Conservation (phyloP, 257 asterid genomes). For the Capsicum rhomboideum region DNA sequence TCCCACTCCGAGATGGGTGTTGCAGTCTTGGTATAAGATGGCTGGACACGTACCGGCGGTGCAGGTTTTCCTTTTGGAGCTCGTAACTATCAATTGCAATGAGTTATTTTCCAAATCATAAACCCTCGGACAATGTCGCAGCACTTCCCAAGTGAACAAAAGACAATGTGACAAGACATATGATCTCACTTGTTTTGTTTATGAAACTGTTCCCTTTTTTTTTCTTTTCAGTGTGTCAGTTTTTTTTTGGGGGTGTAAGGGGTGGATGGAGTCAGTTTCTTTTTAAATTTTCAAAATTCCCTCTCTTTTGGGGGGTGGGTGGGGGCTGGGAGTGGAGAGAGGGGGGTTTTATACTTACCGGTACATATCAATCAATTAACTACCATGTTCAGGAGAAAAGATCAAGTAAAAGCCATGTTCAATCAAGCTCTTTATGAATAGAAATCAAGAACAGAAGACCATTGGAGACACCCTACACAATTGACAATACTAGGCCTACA, state of each 20-base stretch:
- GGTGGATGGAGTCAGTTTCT: not conserved
- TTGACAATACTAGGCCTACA: too few species aligned
- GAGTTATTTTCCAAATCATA: not conserved
- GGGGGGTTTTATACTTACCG: not conserved
- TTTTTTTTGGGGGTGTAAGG: not conserved
- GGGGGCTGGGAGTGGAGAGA: not conserved
- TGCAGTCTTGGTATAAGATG: constrained; percentile 35
- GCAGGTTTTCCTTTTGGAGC: constrained; percentile 50
- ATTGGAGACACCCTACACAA: too few species aligned
- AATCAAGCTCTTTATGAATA: not conserved
- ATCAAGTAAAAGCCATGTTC: not conserved
- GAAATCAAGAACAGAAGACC: not conserved
- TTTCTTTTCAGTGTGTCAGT: not conserved
- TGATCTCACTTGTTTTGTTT: not conserved
- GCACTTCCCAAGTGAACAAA: not conserved
- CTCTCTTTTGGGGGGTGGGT: not conserved
- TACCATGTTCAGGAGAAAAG: not conserved
- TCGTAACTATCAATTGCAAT: not conserved
- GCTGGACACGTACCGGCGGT: constrained; percentile 32
- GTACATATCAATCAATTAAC: not conserved
- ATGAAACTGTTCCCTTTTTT: not conserved
- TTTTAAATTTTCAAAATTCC: not conserved
- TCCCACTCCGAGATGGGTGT: constrained; percentile 35
- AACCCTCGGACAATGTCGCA: not conserved
- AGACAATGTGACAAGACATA: not conserved